These are phyloP conservation scores for Gnomoniopsis smithogilvyi DNA, from an alignment of 2,329 filamentous ascomycete genomes.

Conservation along the genomic window DNA sequence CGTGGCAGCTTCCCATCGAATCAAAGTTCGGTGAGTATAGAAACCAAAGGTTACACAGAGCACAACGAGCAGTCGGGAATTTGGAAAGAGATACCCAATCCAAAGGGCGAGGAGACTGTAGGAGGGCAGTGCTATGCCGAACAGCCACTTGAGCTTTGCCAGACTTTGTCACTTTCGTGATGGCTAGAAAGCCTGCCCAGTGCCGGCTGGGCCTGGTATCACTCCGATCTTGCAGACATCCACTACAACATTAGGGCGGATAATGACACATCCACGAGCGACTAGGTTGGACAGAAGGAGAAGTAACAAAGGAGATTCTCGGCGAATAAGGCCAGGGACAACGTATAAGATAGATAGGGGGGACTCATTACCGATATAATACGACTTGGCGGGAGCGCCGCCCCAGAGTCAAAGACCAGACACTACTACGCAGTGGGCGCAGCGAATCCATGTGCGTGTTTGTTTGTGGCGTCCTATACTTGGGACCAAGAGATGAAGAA, in stretches of 20 bases:
- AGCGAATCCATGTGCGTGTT: background rate
- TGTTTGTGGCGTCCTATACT: slow-evolving; percentile 10
- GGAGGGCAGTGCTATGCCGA: slow-evolving; percentile 9
- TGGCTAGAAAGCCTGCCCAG: background rate
- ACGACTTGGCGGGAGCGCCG: background rate
- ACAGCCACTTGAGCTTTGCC: slow-evolving; percentile 1
- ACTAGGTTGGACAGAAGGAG: slow-evolving; percentile 5
- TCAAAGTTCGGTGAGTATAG: slow-evolving; percentile 11
- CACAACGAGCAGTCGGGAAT: background rate
- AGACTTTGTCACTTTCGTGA: background rate
- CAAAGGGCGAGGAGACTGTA: background rate
- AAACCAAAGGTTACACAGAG: background rate
- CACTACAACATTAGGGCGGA: slow-evolving; percentile 11
- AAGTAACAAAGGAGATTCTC: slow-evolving; percentile 1
- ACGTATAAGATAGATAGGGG: slow-evolving; percentile 1
- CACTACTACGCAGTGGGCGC: background rate
- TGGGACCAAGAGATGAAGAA: slow-evolving; percentile 5
- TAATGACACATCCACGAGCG: background rate
- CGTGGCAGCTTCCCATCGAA: background rate
- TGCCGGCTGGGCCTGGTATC: slow-evolving; percentile 4
- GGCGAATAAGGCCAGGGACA: slow-evolving; percentile 1
- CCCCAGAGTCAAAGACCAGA: too few species aligned
- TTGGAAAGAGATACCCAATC: background rate
- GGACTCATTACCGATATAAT: background rate
- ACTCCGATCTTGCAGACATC: slow-evolving; percentile 11